Conservation (phyloP, 495 filamentous ascomycete species). For the Lophiostoma macrostomum region DNA sequence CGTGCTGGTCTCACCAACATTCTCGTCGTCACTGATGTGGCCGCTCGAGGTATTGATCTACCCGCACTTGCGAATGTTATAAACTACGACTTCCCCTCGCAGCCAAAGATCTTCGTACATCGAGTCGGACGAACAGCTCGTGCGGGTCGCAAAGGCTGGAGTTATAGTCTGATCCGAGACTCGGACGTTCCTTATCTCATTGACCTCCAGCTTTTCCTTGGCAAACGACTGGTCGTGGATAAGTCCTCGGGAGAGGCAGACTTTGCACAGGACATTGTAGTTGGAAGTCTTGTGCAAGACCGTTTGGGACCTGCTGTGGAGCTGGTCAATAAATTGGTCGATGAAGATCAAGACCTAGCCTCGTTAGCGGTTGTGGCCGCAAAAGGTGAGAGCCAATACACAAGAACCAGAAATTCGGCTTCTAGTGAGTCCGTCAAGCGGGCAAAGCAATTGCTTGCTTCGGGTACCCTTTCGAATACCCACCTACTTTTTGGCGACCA, state of each 20-base stretch:
- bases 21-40: slow-evolving; percentile 95
- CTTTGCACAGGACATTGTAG: slow-evolving; percentile 75
- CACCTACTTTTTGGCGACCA: slow-evolving; percentile 75
- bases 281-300: slow-evolving; percentile 69
- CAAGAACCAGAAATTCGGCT: slow-evolving; percentile 82
- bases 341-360: slow-evolving; percentile 69
- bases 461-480: slow-evolving; percentile 63
- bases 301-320: slow-evolving; percentile 70
- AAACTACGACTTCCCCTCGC: slow-evolving; percentile 97
- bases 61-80: slow-evolving; percentile 94
- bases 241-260: slow-evolving; percentile 54
- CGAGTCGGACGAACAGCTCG: slow-evolving; percentile 92
- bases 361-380: slow-evolving; percentile 65
- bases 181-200: slow-evolving; percentile 86
- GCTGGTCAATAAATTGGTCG: slow-evolving; percentile 70
- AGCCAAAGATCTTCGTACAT: slow-evolving; percentile 95
- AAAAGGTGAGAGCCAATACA: slow-evolving; percentile 92
- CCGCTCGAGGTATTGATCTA: slow-evolving; percentile 96
- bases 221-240: slow-evolving; percentile 72
- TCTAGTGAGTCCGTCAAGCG: slow-evolving; percentile 84
- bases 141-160: slow-evolving; percentile 89
- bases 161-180: slow-evolving; percentile 83
- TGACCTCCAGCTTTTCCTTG: slow-evolving; percentile 92
- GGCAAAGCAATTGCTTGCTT: slow-evolving; percentile 66
- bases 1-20: slow-evolving; percentile 79